Conservation (phyloP, 805 yeast species). For the Kodamaea kaohsiungensis region DNA sequence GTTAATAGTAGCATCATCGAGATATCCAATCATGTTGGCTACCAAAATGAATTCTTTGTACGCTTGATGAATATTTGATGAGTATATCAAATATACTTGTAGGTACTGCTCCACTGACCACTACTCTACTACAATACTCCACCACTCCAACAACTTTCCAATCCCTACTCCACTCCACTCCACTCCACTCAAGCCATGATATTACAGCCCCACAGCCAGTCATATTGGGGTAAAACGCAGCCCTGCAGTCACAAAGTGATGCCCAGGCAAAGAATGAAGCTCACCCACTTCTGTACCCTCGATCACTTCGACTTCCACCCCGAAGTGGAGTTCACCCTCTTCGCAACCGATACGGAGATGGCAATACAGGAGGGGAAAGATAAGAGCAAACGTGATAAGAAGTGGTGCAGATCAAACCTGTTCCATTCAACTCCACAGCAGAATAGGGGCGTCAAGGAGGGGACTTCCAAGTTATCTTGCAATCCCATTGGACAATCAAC, state of each 20-base stretch:
- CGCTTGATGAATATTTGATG: too few relatives aligned
- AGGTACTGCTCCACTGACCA: too few relatives aligned
- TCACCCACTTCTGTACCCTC: not conserved
- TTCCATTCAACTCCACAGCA: not conserved
- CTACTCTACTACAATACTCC: too few relatives aligned
- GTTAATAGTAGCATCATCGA: not conserved
- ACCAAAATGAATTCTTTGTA: too few relatives aligned
- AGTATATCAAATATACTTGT: too few relatives aligned
- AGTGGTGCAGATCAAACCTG: not conserved
- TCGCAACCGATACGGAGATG: not conserved
- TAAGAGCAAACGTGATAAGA: conserved; percentile 8
- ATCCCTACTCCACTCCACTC: not conserved
- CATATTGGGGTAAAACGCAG: too few relatives aligned
- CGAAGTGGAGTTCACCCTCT: not conserved
- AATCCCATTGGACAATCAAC: conserved; percentile 3
- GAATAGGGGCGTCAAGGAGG: not conserved
- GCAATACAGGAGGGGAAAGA: conserved; percentile 3
- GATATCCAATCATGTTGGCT: too few relatives aligned
- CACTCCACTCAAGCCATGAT: not conserved
- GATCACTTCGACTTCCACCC: not conserved
- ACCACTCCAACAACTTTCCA: too few relatives aligned
- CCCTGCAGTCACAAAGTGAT: not conserved
- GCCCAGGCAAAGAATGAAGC: not conserved
- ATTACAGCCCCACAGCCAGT: not conserved
- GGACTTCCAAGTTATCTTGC: not conserved